Base-by-base conservation (phyloP, 2,329 filamentous ascomycete species). In the Balansia obtecta region DNA sequence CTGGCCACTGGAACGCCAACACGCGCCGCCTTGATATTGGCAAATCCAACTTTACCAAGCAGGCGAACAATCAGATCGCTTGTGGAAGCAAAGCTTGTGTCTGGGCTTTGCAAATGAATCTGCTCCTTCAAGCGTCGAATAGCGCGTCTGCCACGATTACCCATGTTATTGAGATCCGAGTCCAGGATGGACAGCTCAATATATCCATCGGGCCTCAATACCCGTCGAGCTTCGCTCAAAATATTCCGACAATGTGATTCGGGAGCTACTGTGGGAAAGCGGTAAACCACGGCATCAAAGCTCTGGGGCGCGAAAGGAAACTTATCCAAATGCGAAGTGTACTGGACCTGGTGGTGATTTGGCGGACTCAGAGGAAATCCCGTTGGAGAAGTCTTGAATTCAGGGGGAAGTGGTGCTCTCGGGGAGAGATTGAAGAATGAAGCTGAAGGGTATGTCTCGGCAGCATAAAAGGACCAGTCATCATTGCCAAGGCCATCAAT, bases 401-500 rank as follows among this genome's bases (percentile, higher is more conserved):
- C 72, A n/a, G 67, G 59, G 0, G 71, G 69, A n/a, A 74, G 58
- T 40, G 74, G 74, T 39, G 75, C 71, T 30, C 76, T 69, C 8
- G 80, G 80, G 0, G 80, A 83, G 22, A 91, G 73, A 61, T 90
- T 88, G 69, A 87, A 91, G 54, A 93, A 84, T 2, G 80, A 83
- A 0, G 83, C 83, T 0, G 74, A 73, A 0, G 85, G 83, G 56
- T 91, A 91, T 1, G 85, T 88, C 61, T 90, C 80, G 7, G 87
- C 85, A 18, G 86, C 86, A 58, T 89, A 91, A n/a, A 51, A 53
- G 10, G 86, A 90, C 87, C 87, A 93, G 61, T 93, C 87, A 56
- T 85, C 82, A 60, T 89, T 90, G n/a, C 87, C 87, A 32, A 93
- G 80, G 5, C 87, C 87, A 66, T 93, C 87, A 51, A 93, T 76